Percentiles rank a stretch among this genome's conserved stretches.
phyloP scores from a whole-genome alignment of 164 flowering plant genomes.

The Nelumbo lutea region DNA sequence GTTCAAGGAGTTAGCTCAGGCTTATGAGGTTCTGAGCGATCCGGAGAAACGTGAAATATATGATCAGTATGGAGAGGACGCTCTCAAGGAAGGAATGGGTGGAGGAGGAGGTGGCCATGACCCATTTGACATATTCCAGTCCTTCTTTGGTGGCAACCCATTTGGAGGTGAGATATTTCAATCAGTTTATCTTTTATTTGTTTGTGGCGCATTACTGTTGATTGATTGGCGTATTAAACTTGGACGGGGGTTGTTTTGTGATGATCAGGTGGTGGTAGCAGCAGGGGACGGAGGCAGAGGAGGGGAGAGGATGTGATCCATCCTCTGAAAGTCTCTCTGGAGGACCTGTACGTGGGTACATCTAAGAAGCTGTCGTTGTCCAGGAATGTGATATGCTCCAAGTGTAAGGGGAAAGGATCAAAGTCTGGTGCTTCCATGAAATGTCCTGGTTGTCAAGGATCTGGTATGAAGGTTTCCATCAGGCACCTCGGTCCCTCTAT shows the following conservation, averaged over 20 bases:
- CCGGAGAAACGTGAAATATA: slow-evolving; percentile 62
- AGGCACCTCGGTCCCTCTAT: slow-evolving; percentile 56
- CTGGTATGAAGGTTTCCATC: slow-evolving; percentile 54
- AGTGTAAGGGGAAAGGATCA: slow-evolving; percentile 60
- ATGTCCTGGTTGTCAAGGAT: slow-evolving; percentile 48
- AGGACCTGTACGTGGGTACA: slow-evolving; percentile 47
- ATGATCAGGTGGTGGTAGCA: slow-evolving; percentile 47
- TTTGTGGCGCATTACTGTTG: not conserved
- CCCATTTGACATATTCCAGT: slow-evolving; percentile 66
- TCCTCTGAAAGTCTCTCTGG: slow-evolving; percentile 52
- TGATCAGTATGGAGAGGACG: slow-evolving; percentile 68
- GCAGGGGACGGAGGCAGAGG: slow-evolving; percentile 56
- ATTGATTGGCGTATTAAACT: not conserved
- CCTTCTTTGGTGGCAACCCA: slow-evolving; percentile 54
- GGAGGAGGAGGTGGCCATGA: slow-evolving; percentile 56
- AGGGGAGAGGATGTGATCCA: slow-evolving; percentile 58
- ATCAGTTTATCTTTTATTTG: not conserved
- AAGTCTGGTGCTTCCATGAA: slow-evolving; percentile 55
- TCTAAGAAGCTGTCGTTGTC: slow-evolving; percentile 57
- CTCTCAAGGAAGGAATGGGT: slow-evolving; percentile 69
- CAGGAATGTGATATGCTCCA: slow-evolving; percentile 48
- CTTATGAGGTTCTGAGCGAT: slow-evolving; percentile 61
- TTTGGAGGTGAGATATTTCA: slow-evolving; percentile 42
- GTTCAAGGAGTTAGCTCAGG: slow-evolving; percentile 50
- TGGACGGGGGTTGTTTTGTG: not conserved